These are phyloP conservation scores for Phytophthora megakarya DNA, from an alignment of 352 stramenopile genomes.

Conservation along the genomic window DNA sequence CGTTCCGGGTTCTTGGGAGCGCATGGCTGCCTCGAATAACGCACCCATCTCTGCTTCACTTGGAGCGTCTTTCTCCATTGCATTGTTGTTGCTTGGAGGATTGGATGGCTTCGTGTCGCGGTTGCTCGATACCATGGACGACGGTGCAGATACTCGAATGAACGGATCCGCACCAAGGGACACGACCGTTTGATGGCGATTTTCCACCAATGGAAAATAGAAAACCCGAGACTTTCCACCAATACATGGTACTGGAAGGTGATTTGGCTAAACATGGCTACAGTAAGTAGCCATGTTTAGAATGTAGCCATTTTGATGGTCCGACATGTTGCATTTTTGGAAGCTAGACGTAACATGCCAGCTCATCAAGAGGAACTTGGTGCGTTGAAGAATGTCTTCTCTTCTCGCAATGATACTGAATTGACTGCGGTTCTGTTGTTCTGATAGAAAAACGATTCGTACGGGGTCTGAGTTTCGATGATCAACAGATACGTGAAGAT, in stretches of 20 bases:
- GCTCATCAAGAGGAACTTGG: conserved; percentile 50
- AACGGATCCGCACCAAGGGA: conserved; percentile 9
- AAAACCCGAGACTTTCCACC: too few species aligned
- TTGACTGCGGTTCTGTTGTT: background rate
- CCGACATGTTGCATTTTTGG: background rate
- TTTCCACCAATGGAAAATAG: conserved; percentile 33
- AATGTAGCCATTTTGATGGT: conserved; percentile 24
- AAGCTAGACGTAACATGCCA: conserved; percentile 35
- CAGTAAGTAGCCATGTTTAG: conserved; percentile 1
- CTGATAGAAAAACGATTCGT: conserved; percentile 50
- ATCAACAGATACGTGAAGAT: conserved; percentile 29
- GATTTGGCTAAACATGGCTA: too few species aligned
- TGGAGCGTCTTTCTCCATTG: conserved; percentile 20
- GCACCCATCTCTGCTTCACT: conserved; percentile 50
- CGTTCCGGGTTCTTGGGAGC: conserved; percentile 5
- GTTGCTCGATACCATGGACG: conserved; percentile 19
- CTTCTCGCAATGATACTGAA: background rate
- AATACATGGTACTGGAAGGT: too few species aligned
- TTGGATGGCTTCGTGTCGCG: background rate
- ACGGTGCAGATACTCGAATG: conserved; percentile 7
- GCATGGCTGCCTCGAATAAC: conserved; percentile 62
- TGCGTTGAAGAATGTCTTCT: conserved; percentile 8
- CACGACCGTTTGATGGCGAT: conserved; percentile 17
- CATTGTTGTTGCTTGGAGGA: conserved; percentile 13
- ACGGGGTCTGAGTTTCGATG: conserved; percentile 41